Evolutionary conservation across 2,329 filamentous ascomycete genomes (phyloP).

Genomic region (Cryphonectria radicalis): DNA sequence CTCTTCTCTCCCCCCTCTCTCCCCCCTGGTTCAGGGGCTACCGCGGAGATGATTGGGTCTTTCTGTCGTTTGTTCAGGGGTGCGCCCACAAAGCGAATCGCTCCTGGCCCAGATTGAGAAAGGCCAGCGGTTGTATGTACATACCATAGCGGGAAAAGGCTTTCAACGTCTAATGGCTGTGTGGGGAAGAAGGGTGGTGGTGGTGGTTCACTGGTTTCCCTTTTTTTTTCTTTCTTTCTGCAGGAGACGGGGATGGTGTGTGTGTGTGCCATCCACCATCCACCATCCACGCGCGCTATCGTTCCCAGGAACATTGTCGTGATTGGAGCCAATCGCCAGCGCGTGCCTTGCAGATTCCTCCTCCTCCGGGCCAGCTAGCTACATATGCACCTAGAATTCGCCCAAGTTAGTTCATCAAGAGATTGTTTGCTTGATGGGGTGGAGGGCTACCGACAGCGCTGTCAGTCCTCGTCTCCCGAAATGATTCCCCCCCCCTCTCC

Average conservation of each 20-base stretch:
- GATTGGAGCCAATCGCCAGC: conserved; percentile 5
- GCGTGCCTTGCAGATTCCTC: conserved; percentile 18
- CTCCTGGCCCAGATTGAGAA: conserved; percentile 13
- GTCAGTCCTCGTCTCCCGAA: neutral
- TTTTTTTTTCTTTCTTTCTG: neutral
- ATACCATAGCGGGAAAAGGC: too few relatives aligned
- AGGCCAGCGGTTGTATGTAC: neutral
- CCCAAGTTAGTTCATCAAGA: neutral
- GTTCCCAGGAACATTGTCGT: neutral
- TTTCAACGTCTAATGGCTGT: neutral
- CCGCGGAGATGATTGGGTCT: conserved; percentile 27
- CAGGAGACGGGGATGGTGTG: neutral
- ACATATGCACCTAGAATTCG: neutral
- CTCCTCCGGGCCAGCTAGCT: neutral
- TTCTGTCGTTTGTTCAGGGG: conserved; percentile 4
- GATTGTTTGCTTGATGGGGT: neutral
- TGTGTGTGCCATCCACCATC: neutral
- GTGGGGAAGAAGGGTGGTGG: neutral
- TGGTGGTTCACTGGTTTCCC: neutral
- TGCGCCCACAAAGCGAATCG: conserved; percentile 4
- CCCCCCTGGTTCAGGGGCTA: conserved; percentile 21
- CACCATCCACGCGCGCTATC: neutral
- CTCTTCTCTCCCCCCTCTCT: neutral
- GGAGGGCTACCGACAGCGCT: neutral
- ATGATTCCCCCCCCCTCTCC: neutral